Percentiles rank a stretch among this genome's conserved stretches.
Conservation (phyloP, 2,329 filamentous ascomycete species). For the Sporothrix dimorphospora region DNA sequence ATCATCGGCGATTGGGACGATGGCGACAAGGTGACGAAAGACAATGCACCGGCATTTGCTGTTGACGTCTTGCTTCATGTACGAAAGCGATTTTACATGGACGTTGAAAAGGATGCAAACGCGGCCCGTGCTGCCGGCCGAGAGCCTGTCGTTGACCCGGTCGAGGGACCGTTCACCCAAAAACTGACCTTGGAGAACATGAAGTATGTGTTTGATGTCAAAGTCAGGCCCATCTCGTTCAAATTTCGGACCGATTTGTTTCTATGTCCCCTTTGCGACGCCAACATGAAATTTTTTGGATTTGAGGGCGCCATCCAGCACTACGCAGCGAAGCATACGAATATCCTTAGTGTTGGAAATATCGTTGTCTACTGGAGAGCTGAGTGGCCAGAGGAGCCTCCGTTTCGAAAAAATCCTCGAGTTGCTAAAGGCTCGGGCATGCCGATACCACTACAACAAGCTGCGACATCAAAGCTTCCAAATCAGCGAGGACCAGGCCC, state of each 20-base stretch:
- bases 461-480: background rate
- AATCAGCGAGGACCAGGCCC: background rate
- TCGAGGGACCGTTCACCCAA: slow-evolving; percentile 58
- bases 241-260: slow-evolving; percentile 71
- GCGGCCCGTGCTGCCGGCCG: slow-evolving; percentile 51
- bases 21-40: slow-evolving; percentile 64
- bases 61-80: slow-evolving; percentile 71
- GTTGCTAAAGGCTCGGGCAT: slow-evolving; percentile 39
- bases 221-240: slow-evolving; percentile 72
- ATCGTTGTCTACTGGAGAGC: slow-evolving; percentile 78
- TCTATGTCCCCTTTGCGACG: slow-evolving; percentile 70
- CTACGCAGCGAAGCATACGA: slow-evolving; percentile 81
- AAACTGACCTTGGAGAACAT: slow-evolving; percentile 79
- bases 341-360: slow-evolving; percentile 68
- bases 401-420: slow-evolving; percentile 67
- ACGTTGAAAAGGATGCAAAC: slow-evolving; percentile 57
- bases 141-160: slow-evolving; percentile 51
- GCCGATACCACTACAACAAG: slow-evolving; percentile 24
- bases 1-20: slow-evolving; percentile 67
- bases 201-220: slow-evolving; percentile 82
- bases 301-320: slow-evolving; percentile 83
- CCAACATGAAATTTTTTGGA: slow-evolving; percentile 67
- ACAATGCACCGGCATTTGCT: slow-evolving; percentile 69
- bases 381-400: slow-evolving; percentile 77
- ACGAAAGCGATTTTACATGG: slow-evolving; percentile 66